phyloP scores from a whole-genome alignment of 2,329 filamentous ascomycete species.

The Stachybotrys chlorohalonatus region DNA sequence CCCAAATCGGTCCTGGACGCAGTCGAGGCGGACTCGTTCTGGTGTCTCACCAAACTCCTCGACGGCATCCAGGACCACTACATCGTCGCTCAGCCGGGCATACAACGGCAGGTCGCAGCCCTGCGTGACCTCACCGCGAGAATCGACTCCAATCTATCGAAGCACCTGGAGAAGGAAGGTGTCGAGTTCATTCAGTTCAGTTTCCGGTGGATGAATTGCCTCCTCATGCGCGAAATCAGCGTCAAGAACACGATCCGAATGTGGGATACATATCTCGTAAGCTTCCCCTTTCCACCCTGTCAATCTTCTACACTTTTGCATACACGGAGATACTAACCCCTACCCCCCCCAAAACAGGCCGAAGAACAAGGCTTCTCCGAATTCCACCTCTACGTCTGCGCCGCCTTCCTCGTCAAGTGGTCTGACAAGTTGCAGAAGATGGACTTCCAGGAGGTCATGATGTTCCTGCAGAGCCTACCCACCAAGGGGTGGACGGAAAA shows the following conservation, averaged over 20 bases:
- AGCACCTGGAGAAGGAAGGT: conserved; percentile 80
- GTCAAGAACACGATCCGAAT: conserved; percentile 95
- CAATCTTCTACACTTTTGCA: conserved; percentile 1
- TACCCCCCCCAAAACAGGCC: conserved; percentile 46
- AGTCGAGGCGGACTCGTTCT: conserved; percentile 95
- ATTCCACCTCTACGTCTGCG: conserved; percentile 97
- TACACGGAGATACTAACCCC: neutral
- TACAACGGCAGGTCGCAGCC: conserved; percentile 85
- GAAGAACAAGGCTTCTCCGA: conserved; percentile 98
- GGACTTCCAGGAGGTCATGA: conserved; percentile 99
- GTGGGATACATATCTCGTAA: conserved; percentile 98
- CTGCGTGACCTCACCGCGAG: conserved; percentile 82
- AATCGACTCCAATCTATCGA: conserved; percentile 77
- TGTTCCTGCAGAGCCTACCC: conserved; percentile 93
- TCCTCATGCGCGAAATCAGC: conserved; percentile 94
- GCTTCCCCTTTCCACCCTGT: conserved; percentile 15
- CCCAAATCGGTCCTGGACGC: conserved; percentile 87
- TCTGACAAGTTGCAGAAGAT: conserved; percentile 89
- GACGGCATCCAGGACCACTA: conserved; percentile 99
- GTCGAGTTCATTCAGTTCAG: conserved; percentile 99
- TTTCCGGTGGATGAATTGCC: conserved; percentile 99
- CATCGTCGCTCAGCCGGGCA: conserved; percentile 93
- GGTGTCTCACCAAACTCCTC: conserved; percentile 95
- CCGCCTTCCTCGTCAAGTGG: conserved; percentile 97
- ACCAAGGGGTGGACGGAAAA: conserved; percentile 95